These are phyloP conservation scores for Hanseniaspora guilliermondii DNA, from an alignment of 805 yeast species.

Conservation along the genomic window DNA sequence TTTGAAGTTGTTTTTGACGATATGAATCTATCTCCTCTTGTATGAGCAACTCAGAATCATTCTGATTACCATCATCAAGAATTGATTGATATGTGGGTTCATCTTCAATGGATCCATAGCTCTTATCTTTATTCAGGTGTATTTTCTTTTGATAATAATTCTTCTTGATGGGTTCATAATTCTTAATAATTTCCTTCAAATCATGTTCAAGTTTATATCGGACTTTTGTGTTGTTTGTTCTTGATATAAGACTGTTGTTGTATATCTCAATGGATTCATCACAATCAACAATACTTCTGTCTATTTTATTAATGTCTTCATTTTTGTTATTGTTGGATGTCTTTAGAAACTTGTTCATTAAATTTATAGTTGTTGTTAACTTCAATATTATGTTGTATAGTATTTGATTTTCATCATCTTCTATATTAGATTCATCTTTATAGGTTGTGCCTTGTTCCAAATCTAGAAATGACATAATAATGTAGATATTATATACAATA, in stretches of 20 bases:
- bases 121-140: constrained; percentile 7
- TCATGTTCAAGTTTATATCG: constrained; percentile 29
- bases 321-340: constrained; percentile 14
- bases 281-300: constrained; percentile 25
- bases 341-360: constrained; percentile 15
- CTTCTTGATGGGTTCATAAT: constrained; percentile 33
- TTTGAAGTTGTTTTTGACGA: constrained; percentile 23
- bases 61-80: not conserved
- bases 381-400: constrained; percentile 2
- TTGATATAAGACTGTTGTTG: not conserved
- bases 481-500: no score
- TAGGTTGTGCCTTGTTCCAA: constrained; percentile 14
- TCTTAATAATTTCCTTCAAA: constrained; percentile 39
- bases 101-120: constrained; percentile 14
- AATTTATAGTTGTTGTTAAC: constrained; percentile 16
- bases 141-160: constrained; percentile 38
- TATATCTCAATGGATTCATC: constrained; percentile 16
- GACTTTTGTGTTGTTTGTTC: not conserved
- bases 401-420: constrained; percentile 4
- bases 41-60: constrained; percentile 28
- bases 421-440: constrained; percentile 8
- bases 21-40: constrained; percentile 17
- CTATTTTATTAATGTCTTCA: constrained; percentile 28
- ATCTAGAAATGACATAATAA: constrained; percentile 23
- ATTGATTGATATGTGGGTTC: not conserved